Evolutionary conservation across 306 rosid species (phyloP).

Genomic region (Cyclanthera cordifolia): DNA sequence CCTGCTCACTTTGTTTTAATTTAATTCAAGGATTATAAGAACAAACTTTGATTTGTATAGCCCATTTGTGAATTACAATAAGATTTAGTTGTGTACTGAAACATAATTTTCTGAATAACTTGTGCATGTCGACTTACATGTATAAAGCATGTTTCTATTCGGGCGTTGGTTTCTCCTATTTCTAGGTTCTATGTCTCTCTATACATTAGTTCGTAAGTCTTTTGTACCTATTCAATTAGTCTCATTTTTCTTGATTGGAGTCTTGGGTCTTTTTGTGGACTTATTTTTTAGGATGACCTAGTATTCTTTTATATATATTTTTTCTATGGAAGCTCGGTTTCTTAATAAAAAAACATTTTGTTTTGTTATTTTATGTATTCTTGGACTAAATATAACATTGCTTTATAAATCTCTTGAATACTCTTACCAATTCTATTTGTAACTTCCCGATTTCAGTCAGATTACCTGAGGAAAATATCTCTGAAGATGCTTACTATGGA

Average conservation of each 20-base stretch:
- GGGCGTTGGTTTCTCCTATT: too few relatives aligned
- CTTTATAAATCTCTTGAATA: not conserved
- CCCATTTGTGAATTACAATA: not conserved
- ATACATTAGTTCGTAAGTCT: too few relatives aligned
- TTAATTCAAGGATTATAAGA: not conserved
- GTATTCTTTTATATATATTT: too few relatives aligned
- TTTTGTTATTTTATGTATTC: not conserved
- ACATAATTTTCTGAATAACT: not conserved
- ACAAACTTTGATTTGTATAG: not conserved
- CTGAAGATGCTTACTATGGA: conserved; percentile 55
- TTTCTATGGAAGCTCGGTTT: too few relatives aligned
- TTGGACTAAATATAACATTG: not conserved
- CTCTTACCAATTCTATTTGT: not conserved
- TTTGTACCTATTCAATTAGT: too few relatives aligned
- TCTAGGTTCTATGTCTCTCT: too few relatives aligned
- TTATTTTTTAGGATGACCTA: too few relatives aligned
- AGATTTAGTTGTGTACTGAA: not conserved
- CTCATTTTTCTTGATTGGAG: too few relatives aligned
- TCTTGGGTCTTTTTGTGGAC: too few relatives aligned
- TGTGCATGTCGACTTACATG: not conserved
- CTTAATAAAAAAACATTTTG: too few relatives aligned
- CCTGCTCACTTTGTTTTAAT: not conserved
- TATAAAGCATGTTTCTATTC: not conserved
- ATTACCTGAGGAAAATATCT: conserved; percentile 31
- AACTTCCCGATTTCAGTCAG: conserved; percentile 13